A percentile compares a stretch with the other conserved stretches of the same genome.
These are phyloP conservation scores for Hypsizygus marmoreus DNA, from an alignment of 768 basidiomycete species.

Conservation along the genomic window DNA sequence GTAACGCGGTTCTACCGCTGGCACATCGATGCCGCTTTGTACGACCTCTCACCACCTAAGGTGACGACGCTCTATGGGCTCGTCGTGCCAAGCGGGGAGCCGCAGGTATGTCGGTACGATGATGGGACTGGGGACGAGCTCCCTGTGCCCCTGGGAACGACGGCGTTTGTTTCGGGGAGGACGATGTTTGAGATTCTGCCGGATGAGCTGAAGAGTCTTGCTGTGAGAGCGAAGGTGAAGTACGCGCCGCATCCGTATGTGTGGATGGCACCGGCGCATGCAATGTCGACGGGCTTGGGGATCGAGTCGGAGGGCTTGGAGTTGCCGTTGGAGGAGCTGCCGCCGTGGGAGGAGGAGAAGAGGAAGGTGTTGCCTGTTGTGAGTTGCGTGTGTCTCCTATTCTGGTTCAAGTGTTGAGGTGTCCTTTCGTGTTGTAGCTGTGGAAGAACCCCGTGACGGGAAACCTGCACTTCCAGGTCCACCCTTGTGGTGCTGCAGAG, in stretches of 20 bases:
- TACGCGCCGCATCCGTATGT: constrained; percentile 89
- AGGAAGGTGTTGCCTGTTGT: constrained; percentile 71
- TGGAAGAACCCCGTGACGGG: constrained; percentile 95
- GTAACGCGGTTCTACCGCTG: constrained; percentile 88
- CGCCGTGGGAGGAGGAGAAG: constrained; percentile 79
- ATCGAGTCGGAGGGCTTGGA: constrained; percentile 81
- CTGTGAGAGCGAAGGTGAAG: constrained; percentile 71
- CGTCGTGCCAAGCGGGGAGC: constrained; percentile 63
- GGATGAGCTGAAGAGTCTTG: constrained; percentile 71
- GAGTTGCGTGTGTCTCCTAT: constrained; percentile 19
- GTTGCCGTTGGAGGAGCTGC: constrained; percentile 63
- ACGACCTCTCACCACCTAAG: constrained; percentile 74
- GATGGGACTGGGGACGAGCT: constrained; percentile 88
- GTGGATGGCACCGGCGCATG: constrained; percentile 83
- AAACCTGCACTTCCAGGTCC: constrained; percentile 85
- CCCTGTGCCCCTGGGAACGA: constrained; percentile 81
- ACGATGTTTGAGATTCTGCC: constrained; percentile 85
- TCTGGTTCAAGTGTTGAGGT: constrained; percentile 24
- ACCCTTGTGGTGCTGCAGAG: constrained; percentile 74
- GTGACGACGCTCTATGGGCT: constrained; percentile 87
- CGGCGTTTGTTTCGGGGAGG: constrained; percentile 79
- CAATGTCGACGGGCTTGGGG: constrained; percentile 78
- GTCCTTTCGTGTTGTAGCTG: constrained; percentile 40
- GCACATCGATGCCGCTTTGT: constrained; percentile 91
- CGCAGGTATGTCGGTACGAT: constrained; percentile 74